Conservation (phyloP, 1,284 basidiomycete genomes). For the Megacollybia platyphylla region DNA sequence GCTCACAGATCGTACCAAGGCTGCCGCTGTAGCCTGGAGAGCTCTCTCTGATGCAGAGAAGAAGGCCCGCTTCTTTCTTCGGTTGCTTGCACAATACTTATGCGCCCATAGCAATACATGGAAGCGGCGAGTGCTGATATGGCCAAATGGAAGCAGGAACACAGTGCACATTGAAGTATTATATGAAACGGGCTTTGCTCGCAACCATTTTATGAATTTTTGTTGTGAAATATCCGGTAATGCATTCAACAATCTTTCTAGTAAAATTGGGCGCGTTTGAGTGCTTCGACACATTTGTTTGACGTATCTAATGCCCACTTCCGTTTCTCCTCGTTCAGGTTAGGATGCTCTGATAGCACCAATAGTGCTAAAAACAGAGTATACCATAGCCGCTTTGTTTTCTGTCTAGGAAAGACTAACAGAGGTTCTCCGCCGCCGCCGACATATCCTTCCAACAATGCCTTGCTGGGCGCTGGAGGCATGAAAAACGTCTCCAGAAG, state of each 20-base stretch:
- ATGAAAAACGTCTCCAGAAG: constrained; percentile 51
- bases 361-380: constrained; percentile 48
- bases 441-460: constrained; percentile 47
- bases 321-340: constrained; percentile 14
- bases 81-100: neutral
- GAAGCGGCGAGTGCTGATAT: neutral
- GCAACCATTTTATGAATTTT: constrained; percentile 9
- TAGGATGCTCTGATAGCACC: constrained; percentile 26
- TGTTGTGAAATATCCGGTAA: constrained; percentile 10
- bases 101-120: neutral
- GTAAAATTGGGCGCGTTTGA: too few relatives aligned
- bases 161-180: neutral
- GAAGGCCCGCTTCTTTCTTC: neutral
- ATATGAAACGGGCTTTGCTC: neutral
- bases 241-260: too few relatives aligned
- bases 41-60: constrained; percentile 2
- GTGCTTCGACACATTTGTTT: constrained; percentile 18
- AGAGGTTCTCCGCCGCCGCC: constrained; percentile 26
- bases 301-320: constrained; percentile 31
- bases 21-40: constrained; percentile 1
- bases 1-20: neutral
- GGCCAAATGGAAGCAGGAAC: neutral
- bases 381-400: constrained; percentile 63
- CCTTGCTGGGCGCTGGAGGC: constrained; percentile 28
- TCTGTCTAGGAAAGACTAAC: constrained; percentile 42